A percentile compares a stretch with the other conserved stretches of the same genome.
phyloP scores from a whole-genome alignment of 2,329 filamentous ascomycete genomes.

The Trichoderma atroviride region DNA sequence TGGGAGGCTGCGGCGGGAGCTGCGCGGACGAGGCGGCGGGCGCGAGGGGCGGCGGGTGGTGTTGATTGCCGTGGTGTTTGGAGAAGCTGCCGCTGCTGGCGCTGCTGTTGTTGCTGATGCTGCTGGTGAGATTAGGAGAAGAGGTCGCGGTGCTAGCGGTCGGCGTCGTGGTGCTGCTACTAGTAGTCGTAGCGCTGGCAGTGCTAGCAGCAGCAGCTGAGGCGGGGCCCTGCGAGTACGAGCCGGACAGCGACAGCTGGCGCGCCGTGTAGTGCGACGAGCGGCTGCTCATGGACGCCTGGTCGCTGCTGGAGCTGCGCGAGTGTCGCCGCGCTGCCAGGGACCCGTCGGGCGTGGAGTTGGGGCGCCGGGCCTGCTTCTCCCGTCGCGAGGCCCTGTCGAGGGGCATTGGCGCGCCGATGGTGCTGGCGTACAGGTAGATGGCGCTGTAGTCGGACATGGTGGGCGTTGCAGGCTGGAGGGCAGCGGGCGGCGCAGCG shows the following conservation, averaged over 20 bases:
- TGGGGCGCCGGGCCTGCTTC: slow-evolving; percentile 26
- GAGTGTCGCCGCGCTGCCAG: slow-evolving; percentile 10
- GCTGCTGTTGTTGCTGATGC: background rate
- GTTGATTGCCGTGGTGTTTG: background rate
- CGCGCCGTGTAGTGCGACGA: slow-evolving; percentile 31
- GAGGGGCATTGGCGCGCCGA: slow-evolving; percentile 20
- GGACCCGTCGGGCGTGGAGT: slow-evolving; percentile 14
- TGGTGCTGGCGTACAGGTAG: slow-evolving; percentile 22
- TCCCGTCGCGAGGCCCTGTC: slow-evolving; percentile 24
- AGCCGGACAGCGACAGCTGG: slow-evolving; percentile 12
- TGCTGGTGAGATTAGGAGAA: background rate
- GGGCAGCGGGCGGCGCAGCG: background rate
- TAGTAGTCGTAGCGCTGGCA: background rate
- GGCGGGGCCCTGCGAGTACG: slow-evolving; percentile 21
- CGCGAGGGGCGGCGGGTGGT: background rate
- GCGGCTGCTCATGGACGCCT: slow-evolving; percentile 27
- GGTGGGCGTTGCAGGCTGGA: background rate
- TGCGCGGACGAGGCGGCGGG: background rate
- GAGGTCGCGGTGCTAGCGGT: background rate
- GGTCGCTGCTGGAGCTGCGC: slow-evolving; percentile 26
- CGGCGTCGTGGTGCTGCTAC: background rate
- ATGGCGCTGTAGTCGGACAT: slow-evolving; percentile 25
- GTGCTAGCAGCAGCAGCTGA: background rate
- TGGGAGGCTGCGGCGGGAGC: background rate
- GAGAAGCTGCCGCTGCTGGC: background rate